phyloP scores from a whole-genome alignment of 495 filamentous ascomycete genomes.

The Podospora didyma region DNA sequence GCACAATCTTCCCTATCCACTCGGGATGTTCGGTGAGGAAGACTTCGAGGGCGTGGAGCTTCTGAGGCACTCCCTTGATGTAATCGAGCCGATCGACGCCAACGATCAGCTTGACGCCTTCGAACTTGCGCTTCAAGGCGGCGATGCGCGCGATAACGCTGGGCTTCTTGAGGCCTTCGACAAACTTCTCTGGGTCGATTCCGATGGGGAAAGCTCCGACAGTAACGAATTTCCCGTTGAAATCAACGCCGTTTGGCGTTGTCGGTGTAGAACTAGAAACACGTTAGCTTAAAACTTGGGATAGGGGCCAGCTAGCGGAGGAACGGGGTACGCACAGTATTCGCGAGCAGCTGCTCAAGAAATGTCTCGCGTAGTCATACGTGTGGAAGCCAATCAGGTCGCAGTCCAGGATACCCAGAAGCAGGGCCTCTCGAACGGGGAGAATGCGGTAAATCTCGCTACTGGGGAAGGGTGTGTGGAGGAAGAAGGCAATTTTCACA shows the following conservation, averaged over 20 bases:
- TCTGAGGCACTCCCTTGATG: slow-evolving; percentile 95
- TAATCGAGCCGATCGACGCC: slow-evolving; percentile 93
- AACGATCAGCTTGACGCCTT: slow-evolving; percentile 83
- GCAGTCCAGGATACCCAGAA: slow-evolving; percentile 75
- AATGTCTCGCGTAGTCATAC: slow-evolving; percentile 89
- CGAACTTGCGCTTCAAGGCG: slow-evolving; percentile 72
- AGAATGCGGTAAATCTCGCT: slow-evolving; percentile 89
- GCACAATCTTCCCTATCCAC: slow-evolving; percentile 83
- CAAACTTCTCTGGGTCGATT: slow-evolving; percentile 94
- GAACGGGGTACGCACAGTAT: slow-evolving; percentile 57
- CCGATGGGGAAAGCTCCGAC: slow-evolving; percentile 88
- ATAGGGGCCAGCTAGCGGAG: background rate
- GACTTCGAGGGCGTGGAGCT: slow-evolving; percentile 83
- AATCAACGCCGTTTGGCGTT: slow-evolving; percentile 80
- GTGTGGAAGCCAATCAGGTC: slow-evolving; percentile 94
- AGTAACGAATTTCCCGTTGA: slow-evolving; percentile 65
- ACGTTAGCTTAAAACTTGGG: slow-evolving; percentile 3
- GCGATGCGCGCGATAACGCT: slow-evolving; percentile 77
- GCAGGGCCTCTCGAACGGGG: slow-evolving; percentile 77
- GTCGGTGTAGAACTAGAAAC: slow-evolving; percentile 62
- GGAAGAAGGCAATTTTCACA: slow-evolving; percentile 89
- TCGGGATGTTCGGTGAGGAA: slow-evolving; percentile 92
- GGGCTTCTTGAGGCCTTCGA: slow-evolving; percentile 75
- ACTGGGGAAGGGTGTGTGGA: slow-evolving; percentile 92
- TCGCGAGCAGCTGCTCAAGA: slow-evolving; percentile 77